A percentile compares a stretch with the other conserved stretches of the same genome.
These are phyloP conservation scores for Gynochthodes officinalis DNA, from an alignment of 257 asterid genomes.

Conservation along the genomic window DNA sequence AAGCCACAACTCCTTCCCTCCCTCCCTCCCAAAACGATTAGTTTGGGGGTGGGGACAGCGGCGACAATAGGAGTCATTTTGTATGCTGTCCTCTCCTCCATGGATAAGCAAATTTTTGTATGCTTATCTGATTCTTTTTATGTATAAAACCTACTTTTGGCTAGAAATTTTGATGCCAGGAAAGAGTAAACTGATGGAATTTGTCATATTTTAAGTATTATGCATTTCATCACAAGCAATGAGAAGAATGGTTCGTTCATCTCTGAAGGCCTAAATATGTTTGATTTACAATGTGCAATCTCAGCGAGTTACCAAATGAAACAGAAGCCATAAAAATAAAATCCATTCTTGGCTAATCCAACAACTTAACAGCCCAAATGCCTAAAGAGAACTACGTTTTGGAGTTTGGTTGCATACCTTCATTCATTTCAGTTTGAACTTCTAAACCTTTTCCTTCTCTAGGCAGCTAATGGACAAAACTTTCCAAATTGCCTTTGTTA, in stretches of 20 bases:
- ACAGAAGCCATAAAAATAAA: too few species aligned
- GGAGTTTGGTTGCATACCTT: too few species aligned
- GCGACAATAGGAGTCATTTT: background rate
- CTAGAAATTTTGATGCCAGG: constrained; percentile 2
- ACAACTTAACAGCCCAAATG: too few species aligned
- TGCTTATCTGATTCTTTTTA: constrained; percentile 25
- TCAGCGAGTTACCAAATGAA: too few species aligned
- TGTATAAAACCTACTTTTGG: constrained; percentile 8
- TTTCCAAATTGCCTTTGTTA: too few species aligned
- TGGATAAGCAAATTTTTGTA: constrained; percentile 18
- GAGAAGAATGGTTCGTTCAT: background rate
- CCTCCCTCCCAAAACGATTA: too few species aligned
- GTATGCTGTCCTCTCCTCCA: background rate
- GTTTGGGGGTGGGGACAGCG: background rate
- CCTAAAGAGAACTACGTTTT: too few species aligned
- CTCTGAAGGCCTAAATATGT: background rate
- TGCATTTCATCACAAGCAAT: background rate
- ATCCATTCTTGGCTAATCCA: too few species aligned
- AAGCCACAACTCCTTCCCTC: background rate
- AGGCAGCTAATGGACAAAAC: too few species aligned
- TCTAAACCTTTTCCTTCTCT: too few species aligned
- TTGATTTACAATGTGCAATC: too few species aligned
- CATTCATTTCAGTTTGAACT: too few species aligned
- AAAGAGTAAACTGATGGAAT: background rate
- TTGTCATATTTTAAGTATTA: background rate